Conservation (phyloP, 495 filamentous ascomycete species). For the Amniculicola lignicola region DNA sequence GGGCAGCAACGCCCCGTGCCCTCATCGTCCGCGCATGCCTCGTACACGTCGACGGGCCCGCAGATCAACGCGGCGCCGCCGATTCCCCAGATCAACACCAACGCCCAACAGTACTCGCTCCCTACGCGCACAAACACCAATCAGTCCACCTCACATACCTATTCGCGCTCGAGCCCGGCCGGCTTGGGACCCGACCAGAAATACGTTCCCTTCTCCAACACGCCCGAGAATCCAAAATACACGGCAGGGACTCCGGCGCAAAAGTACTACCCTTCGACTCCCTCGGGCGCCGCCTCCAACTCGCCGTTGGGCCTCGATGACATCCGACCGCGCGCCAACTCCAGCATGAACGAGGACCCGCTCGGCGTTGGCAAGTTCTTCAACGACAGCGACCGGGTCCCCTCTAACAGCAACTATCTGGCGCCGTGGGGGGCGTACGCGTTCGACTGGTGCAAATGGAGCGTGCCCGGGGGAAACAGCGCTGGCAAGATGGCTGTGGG, state of each 20-base stretch:
- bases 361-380: conserved; percentile 49
- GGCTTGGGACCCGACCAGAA: conserved; percentile 61
- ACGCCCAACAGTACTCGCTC: conserved; percentile 59
- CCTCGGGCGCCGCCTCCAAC: conserved; percentile 70
- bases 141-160: conserved; percentile 63
- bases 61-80: no score
- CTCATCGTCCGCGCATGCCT: conserved; percentile 68
- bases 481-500: conserved; percentile 89
- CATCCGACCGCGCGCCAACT: conserved; percentile 77
- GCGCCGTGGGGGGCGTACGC: conserved; percentile 95
- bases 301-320: conserved; percentile 88
- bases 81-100: conserved; percentile 59
- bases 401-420: conserved; percentile 81
- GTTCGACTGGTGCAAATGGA: conserved; percentile 99
- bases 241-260: conserved; percentile 59
- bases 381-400: conserved; percentile 47
- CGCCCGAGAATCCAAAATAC: conserved; percentile 65
- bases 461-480: conserved; percentile 61
- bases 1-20: conserved; percentile 59
- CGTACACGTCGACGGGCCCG: no score
- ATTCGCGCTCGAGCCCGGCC: conserved; percentile 82
- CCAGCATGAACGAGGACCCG: conserved; percentile 64
- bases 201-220: conserved; percentile 68
- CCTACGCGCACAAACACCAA: conserved; percentile 66
- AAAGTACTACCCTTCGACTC: conserved; percentile 60